Percentiles rank a stretch among this genome's conserved stretches.
phyloP scores from a whole-genome alignment of 2,329 filamentous ascomycete species.

The Sarocladium brachiariae region DNA sequence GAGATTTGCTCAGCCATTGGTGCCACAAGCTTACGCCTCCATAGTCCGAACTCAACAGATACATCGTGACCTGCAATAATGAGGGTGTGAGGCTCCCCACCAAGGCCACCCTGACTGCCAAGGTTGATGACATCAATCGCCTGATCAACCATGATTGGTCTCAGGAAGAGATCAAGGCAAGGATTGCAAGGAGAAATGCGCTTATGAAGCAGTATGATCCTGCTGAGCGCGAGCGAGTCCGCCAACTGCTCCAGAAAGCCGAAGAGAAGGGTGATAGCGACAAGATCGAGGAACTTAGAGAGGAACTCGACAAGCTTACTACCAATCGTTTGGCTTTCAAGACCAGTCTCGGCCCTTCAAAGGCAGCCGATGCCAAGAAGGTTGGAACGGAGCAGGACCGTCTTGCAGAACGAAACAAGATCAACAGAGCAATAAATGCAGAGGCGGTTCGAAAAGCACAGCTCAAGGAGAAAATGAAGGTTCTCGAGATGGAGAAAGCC shows the following conservation, averaged over 20 bases:
- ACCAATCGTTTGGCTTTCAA: conserved; percentile 68
- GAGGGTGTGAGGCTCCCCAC: conserved; percentile 70
- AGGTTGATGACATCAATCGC: conserved; percentile 73
- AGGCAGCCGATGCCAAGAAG: conserved; percentile 42
- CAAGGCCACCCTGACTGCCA: conserved; percentile 59
- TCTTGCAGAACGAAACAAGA: conserved; percentile 73
- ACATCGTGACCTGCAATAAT: conserved; percentile 64
- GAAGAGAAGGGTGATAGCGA: conserved; percentile 56
- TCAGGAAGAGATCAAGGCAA: conserved; percentile 72
- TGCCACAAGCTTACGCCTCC: conserved; percentile 17
- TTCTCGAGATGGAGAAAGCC: conserved; percentile 53
- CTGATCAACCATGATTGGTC: conserved; percentile 78
- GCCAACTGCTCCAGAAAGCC: conserved; percentile 60
- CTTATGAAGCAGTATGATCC: conserved; percentile 61
- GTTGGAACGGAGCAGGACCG: conserved; percentile 67
- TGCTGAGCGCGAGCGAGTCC: conserved; percentile 60
- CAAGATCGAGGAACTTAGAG: conserved; percentile 45
- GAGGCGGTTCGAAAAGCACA: conserved; percentile 89
- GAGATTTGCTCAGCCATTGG: neutral
- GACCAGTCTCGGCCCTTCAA: conserved; percentile 50
- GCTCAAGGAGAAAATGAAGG: conserved; percentile 66
- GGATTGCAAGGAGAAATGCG: conserved; percentile 64
- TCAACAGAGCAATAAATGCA: conserved; percentile 78
- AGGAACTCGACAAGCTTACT: conserved; percentile 56
- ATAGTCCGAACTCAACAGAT: conserved; percentile 73